Conservation (phyloP, 1,284 basidiomycete genomes). For the Irpex sp. region DNA sequence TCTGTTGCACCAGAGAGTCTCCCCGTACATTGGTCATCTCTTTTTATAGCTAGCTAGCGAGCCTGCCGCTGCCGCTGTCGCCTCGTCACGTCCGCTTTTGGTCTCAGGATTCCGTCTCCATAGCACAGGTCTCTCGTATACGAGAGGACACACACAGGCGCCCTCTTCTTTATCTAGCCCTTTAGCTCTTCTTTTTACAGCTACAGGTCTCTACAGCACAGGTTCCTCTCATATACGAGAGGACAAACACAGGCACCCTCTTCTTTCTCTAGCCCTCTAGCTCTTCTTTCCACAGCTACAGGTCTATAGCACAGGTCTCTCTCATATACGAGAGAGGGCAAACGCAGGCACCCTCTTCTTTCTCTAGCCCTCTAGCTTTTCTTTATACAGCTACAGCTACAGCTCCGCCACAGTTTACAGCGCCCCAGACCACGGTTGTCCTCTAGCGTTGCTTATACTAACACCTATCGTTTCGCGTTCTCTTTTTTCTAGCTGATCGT, state of each 20-base stretch:
- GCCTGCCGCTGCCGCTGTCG: not conserved
- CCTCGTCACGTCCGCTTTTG: not conserved
- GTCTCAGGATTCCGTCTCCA: not conserved
- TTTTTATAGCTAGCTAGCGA: conserved; percentile 48
- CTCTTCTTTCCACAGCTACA: conserved; percentile 5
- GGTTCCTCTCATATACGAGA: not conserved
- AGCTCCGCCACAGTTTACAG: not conserved
- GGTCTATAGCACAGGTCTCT: not conserved
- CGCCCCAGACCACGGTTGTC: not conserved
- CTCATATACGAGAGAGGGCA: conserved; percentile 1
- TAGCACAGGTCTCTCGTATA: conserved; percentile 1
- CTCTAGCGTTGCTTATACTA: conserved; percentile 18
- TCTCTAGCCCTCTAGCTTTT: not conserved
- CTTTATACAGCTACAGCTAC: not conserved
- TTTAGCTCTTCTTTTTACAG: conserved; percentile 6
- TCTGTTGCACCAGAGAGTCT: conserved; percentile 44
- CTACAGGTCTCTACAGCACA: not conserved
- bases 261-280: not conserved
- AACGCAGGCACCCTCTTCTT: no score
- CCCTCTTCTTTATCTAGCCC: not conserved
- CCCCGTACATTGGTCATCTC: conserved; percentile 16
- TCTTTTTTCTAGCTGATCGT: conserved; percentile 22
- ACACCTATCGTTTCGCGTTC: conserved; percentile 16
- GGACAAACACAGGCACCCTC: not conserved
- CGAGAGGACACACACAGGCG: not conserved